Conservation (phyloP, 2,329 filamentous ascomycete species). For the Paecilomyces dactylethromorphus region DNA sequence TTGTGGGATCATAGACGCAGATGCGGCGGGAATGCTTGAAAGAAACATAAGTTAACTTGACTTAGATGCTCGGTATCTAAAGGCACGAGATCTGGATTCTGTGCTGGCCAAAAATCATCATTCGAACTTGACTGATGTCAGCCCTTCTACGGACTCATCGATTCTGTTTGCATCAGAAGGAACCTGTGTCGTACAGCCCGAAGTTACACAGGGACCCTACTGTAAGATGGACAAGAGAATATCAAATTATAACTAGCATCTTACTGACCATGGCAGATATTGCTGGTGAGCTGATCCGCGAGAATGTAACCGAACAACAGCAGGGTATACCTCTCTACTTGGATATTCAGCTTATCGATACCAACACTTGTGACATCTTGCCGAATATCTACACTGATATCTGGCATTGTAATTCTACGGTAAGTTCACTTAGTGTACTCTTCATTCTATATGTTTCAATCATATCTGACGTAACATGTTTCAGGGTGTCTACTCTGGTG, state of each 20-base stretch:
- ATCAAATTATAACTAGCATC: not conserved
- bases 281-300: constrained; percentile 27
- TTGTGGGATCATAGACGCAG: not conserved
- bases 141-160: constrained; percentile 13
- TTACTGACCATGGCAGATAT: constrained; percentile 19
- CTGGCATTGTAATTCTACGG: constrained; percentile 37
- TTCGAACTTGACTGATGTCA: constrained; percentile 22
- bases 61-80: constrained; percentile 13
- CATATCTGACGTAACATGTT: not conserved
- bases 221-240: constrained; percentile 19
- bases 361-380: constrained; percentile 35
- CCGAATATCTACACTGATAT: constrained; percentile 29
- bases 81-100: constrained; percentile 28
- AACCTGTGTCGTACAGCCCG: constrained; percentile 47
- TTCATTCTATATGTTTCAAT: not conserved
- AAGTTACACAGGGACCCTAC: constrained; percentile 50
- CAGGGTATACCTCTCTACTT: constrained; percentile 32
- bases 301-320: constrained; percentile 29
- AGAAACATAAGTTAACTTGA: not conserved
- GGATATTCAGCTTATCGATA: constrained; percentile 36
- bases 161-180: constrained; percentile 25
- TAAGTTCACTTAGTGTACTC: constrained; percentile 6
- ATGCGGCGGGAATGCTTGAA: not conserved
- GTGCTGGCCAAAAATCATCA: constrained; percentile 33
- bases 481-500: constrained; percentile 33